Evolutionary conservation across 2,329 filamentous ascomycete genomes (phyloP).

Genomic region (Trichoderma sp.): DNA sequence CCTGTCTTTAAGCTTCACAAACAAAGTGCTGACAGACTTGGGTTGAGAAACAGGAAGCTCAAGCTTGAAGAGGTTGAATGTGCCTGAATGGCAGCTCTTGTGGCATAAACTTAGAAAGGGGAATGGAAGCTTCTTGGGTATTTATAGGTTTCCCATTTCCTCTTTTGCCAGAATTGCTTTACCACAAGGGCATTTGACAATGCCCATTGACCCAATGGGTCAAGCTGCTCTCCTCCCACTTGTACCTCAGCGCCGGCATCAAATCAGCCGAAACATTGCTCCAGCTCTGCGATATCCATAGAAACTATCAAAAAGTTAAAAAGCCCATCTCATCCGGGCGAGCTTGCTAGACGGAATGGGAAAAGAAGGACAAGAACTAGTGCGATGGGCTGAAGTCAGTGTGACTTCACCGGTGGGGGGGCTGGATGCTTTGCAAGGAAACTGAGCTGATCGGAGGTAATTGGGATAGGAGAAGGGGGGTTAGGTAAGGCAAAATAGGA

Average conservation of each 20-base stretch:
- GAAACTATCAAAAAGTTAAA: not conserved
- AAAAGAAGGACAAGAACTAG: not conserved
- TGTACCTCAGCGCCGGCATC: not conserved
- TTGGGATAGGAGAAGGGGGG: not conserved
- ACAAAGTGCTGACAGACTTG: slow-evolving; percentile 2
- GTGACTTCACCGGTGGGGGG: slow-evolving; percentile 1
- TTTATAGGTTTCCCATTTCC: not conserved
- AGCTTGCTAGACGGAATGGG: not conserved
- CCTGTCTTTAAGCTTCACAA: not conserved
- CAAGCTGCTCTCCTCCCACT: not conserved
- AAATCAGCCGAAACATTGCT: not conserved
- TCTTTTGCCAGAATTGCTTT: not conserved
- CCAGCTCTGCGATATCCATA: not conserved
- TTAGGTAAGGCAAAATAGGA: not conserved
- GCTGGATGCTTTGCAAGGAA: not conserved
- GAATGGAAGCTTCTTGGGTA: not conserved
- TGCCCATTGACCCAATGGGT: not conserved
- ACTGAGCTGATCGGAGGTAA: not conserved
- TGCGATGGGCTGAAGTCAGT: slow-evolving; percentile 12
- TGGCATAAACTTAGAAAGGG: not conserved
- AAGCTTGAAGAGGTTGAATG: not conserved
- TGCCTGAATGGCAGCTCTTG: not conserved
- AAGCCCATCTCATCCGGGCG: not conserved
- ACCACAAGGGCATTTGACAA: not conserved
- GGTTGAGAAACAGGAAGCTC: not conserved